A percentile compares a stretch with the other conserved stretches of the same genome.
Conservation (phyloP, 2,329 filamentous ascomycete species). For the Ophiosphaerella korrae region DNA sequence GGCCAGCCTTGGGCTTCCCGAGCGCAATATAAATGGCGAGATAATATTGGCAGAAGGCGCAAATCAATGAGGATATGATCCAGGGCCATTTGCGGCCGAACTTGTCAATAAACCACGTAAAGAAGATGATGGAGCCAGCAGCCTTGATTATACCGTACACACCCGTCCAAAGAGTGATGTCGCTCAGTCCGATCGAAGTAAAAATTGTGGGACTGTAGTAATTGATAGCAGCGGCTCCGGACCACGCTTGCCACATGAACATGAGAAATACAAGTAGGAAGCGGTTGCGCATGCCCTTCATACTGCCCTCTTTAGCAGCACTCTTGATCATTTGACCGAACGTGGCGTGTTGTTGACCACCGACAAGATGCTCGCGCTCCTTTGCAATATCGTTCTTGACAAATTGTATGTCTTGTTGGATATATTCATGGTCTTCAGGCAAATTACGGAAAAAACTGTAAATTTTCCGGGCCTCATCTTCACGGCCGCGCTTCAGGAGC, state of each 20-base stretch:
- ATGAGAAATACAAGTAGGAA: slow-evolving; percentile 48
- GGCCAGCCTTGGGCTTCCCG: slow-evolving; percentile 36
- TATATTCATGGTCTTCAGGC: slow-evolving; percentile 47
- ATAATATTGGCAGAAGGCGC: slow-evolving; percentile 47
- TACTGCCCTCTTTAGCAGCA: slow-evolving; percentile 33
- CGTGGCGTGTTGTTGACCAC: slow-evolving; percentile 28
- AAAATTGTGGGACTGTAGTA: slow-evolving; percentile 48
- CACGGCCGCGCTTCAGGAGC: slow-evolving; percentile 35
- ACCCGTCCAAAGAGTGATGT: slow-evolving; percentile 45
- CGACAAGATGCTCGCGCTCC: slow-evolving; percentile 35
- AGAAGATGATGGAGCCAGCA: slow-evolving; percentile 43
- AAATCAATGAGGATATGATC: slow-evolving; percentile 44
- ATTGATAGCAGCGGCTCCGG: slow-evolving; percentile 45
- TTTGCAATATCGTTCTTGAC: slow-evolving; percentile 39
- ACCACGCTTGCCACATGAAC: slow-evolving; percentile 47
- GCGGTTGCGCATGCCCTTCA: slow-evolving; percentile 49
- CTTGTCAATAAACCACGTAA: slow-evolving; percentile 46
- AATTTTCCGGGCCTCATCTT: slow-evolving; percentile 48
- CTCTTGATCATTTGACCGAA: slow-evolving; percentile 38
- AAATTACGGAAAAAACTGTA: slow-evolving; percentile 55
- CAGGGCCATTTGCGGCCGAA: slow-evolving; percentile 46
- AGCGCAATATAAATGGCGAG: slow-evolving; percentile 45
- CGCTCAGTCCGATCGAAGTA: slow-evolving; percentile 41
- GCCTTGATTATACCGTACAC: slow-evolving; percentile 48
- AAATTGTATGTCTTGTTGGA: slow-evolving; percentile 44